Evolutionary conservation across 257 asterid species (phyloP).

Genomic region (Paraleonurus japonicus): DNA sequence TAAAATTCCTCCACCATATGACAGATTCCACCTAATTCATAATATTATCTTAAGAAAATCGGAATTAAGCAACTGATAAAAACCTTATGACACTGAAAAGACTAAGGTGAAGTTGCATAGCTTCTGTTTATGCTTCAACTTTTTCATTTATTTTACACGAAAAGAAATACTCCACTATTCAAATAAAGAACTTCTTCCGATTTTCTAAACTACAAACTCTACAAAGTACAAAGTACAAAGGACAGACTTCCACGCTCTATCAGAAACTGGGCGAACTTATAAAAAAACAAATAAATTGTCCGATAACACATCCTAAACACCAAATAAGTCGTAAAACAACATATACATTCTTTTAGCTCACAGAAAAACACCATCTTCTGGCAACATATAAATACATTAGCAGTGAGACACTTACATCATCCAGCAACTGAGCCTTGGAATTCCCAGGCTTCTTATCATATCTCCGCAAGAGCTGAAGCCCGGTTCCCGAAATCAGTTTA

Average conservation of each 20-base stretch:
- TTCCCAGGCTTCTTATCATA: slow-evolving; percentile 81
- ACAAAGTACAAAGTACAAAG: too few relatives aligned
- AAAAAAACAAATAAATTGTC: not conserved
- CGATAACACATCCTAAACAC: not conserved
- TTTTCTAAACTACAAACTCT: not conserved
- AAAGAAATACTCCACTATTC: not conserved
- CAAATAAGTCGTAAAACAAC: not conserved
- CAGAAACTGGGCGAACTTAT: not conserved
- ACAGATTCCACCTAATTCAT: not conserved
- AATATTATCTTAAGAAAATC: not conserved
- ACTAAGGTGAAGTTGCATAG: not conserved
- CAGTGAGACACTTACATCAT: slow-evolving; percentile 51
- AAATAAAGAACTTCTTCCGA: not conserved
- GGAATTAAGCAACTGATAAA: not conserved
- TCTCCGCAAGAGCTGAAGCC: slow-evolving; percentile 83
- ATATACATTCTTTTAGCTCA: not conserved
- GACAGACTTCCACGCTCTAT: too few relatives aligned
- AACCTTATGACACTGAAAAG: not conserved
- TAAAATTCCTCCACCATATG: not conserved
- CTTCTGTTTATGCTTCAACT: not conserved
- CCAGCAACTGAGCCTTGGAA: slow-evolving; percentile 76
- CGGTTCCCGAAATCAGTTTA: slow-evolving; percentile 81
- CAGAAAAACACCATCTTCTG: slow-evolving; percentile 2
- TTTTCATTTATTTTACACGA: not conserved
- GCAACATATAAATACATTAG: not conserved